Evolutionary conservation across 1,139 yeast species (phyloP), one percentile per base, ranked within the genome.

Genomic region (Zygosaccharomyces pseudobailii): DNA sequence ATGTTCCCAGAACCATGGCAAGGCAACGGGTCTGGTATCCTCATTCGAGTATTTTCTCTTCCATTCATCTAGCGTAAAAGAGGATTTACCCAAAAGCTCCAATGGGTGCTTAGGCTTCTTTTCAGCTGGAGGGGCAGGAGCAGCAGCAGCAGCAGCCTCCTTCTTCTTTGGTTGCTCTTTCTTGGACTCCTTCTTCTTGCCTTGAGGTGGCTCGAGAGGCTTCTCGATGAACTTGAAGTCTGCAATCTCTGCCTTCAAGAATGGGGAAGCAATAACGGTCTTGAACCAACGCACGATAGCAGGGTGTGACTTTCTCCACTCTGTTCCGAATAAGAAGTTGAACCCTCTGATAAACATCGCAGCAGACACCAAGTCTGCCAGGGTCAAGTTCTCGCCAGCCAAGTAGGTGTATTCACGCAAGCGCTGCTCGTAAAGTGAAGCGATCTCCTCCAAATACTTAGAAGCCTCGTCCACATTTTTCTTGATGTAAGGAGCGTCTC

Each of bases 1-100:
- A 76, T 87, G 82, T 71, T 86, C 85, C 96, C 97, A 92, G 90
- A 92, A 92, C 92, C 94, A 92, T 69, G 97, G 97, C 62, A 92
- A 78, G 59, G 97, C 97, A 60, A 72, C 80, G 70, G 82, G 85
- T 76, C 97, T 88, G 67, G 97, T 90, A 68, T 92, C 97, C 74
- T 89, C 94, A 81, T 92, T 92, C 58, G 97, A 90, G 84, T 92
- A 94, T 59, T 73, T 73, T 77, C 97, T 86, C 85, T 92, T 92
- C 96, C 97, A 90, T 72, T 88, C 95, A 67, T 92, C 97, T 58
- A 92, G 66, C 55, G 81, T 74, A 65, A 85, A 76, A 67, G 85
- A 63, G 34, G 92, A 71, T 69, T 75, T 80, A 63, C 95, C 95
- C 56, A 90, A 80, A 50, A 78, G 75, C 70, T 82, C 95, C 71